Conservation (phyloP, 2,329 filamentous ascomycete genomes). For the Lasiodiplodia gonubiensis region DNA sequence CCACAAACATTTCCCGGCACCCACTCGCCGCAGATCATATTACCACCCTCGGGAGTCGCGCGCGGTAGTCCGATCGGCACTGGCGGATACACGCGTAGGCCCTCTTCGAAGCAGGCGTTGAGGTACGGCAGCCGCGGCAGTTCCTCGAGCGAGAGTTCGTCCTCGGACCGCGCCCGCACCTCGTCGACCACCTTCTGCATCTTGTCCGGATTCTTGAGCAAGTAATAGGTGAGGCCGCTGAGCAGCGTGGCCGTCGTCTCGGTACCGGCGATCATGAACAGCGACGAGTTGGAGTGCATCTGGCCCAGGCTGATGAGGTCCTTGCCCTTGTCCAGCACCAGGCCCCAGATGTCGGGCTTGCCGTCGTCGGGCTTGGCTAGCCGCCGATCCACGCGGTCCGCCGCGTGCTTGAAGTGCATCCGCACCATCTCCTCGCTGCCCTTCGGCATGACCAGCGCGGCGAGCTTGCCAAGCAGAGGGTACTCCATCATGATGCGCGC, state of each 20-base stretch:
- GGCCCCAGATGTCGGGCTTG: slow-evolving; percentile 45
- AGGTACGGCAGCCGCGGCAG: slow-evolving; percentile 45
- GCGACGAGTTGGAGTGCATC: slow-evolving; percentile 46
- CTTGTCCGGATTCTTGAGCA: slow-evolving; percentile 37
- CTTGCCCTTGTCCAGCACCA: slow-evolving; percentile 38
- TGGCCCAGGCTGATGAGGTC: slow-evolving; percentile 39
- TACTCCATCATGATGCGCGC: background rate
- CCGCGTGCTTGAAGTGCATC: slow-evolving; percentile 5
- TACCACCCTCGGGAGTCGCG: slow-evolving; percentile 43
- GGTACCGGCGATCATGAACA: slow-evolving; percentile 53
- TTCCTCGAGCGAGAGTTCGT: slow-evolving; percentile 44
- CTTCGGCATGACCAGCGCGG: background rate
- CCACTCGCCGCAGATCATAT: slow-evolving; percentile 44
- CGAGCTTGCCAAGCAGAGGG: background rate
- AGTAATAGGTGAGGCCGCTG: slow-evolving; percentile 45
- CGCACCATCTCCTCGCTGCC: background rate
- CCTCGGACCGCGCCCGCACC: slow-evolving; percentile 35
- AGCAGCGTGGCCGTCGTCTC: slow-evolving; percentile 54
- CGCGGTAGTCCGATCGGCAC: slow-evolving; percentile 44
- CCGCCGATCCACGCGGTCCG: slow-evolving; percentile 35
- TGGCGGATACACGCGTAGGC: slow-evolving; percentile 50
- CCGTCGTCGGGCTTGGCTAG: slow-evolving; percentile 32
- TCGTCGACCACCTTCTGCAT: slow-evolving; percentile 40
- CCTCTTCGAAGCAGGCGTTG: slow-evolving; percentile 49
- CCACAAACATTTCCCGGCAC: slow-evolving; percentile 40